Base-by-base conservation (phyloP, 2,329 filamentous ascomycete genomes). In the Alternaria angustiovoidea region DNA sequence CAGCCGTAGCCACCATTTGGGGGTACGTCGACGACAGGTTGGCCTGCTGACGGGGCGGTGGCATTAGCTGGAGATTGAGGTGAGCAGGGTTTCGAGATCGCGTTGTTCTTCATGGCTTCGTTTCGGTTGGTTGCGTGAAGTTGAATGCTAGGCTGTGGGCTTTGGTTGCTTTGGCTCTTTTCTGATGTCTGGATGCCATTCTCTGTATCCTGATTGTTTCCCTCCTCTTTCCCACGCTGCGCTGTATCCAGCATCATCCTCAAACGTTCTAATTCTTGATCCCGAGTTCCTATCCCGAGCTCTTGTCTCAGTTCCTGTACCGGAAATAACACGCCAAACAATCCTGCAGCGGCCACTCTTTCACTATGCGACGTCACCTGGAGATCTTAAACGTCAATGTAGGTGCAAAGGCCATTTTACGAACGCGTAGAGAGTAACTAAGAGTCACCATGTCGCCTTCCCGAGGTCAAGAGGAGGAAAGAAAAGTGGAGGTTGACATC, bases 1-100 rank as follows among this genome's bases (percentile, higher is more conserved):
- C 85, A 87, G 43, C 85, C 85, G 64, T 89, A 90, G 14, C 88
- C 88, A 42, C 88, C 88, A 70, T 89, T 81, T 0, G 87, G 86
- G 1, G 85, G 83, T 4, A 79, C 75, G 69, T 84, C 80, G 5
- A 51, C 18, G 32, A 12, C 2, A 1, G 46, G 46, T n/a, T 34
- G 46, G 3, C 1, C 2, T 22, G 30, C 12, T 2, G 46, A 14
- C 0, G 30, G 5, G 8, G 12, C 1, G 1, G 2, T 6, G 0
- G 20, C 7, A 8, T 16, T 7, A 3, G 2, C 18, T 28, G 9
- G 20, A 4, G 3, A 12, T 36, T 14, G 32, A 36, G 5, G 14
- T 14, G 32, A 14, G 32, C 14, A 3, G 32, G 32, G 32, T 36
- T 16, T 16, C 8, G 11, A 30, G 8, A 30, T 7, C 9, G 18